Evolutionary conservation across 2,329 filamentous ascomycete species (phyloP).

Genomic region (Clarireedia sp.): DNA sequence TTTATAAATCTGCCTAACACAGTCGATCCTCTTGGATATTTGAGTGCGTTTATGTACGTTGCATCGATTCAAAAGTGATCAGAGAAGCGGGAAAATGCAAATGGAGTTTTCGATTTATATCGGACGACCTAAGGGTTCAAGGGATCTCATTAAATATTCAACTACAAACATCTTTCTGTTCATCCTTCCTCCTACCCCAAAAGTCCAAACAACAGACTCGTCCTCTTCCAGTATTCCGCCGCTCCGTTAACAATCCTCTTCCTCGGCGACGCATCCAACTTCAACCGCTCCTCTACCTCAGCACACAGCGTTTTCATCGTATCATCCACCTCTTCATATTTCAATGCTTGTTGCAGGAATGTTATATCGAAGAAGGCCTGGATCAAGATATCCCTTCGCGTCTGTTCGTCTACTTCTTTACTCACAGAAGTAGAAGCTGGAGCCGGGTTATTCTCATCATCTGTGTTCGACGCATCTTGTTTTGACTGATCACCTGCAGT

Average conservation of each 20-base stretch:
- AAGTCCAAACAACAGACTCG: slow-evolving; percentile 72
- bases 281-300: slow-evolving; percentile 38
- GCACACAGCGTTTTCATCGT: slow-evolving; percentile 38
- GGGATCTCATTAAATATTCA: too few species aligned
- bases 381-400: slow-evolving; percentile 38
- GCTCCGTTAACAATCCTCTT: slow-evolving; percentile 54
- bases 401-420: slow-evolving; percentile 8
- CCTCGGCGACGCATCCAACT: slow-evolving; percentile 39
- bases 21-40: too few species aligned
- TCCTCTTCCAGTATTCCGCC: slow-evolving; percentile 75
- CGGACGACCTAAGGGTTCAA: too few species aligned
- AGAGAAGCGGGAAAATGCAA: too few species aligned
- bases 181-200: slow-evolving; percentile 37
- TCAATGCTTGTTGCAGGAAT: slow-evolving; percentile 42
- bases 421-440: not conserved
- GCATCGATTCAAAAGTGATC: too few species aligned
- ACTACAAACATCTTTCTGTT: not conserved
- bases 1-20: too few species aligned
- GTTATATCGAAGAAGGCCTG: slow-evolving; percentile 57
- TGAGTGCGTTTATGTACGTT: too few species aligned
- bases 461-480: not conserved
- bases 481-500: not conserved
- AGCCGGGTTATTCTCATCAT: not conserved
- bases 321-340: slow-evolving; percentile 30
- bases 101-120: too few species aligned